Evolutionary conservation across 2,329 filamentous ascomycete species (phyloP).

Genomic region (Nectriaceae sp.): DNA sequence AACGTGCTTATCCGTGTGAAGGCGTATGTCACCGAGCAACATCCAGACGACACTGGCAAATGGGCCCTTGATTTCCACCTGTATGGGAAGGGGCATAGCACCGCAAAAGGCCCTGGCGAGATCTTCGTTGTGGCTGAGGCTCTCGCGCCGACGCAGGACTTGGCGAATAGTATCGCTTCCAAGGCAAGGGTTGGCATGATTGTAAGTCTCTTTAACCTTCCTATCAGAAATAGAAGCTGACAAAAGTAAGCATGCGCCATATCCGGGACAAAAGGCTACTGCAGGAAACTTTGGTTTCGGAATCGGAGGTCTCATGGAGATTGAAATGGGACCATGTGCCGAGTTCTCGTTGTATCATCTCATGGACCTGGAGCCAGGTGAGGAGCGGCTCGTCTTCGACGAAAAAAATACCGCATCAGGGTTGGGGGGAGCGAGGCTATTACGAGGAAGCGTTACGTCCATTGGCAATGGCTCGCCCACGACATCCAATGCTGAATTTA

Average conservation of each 20-base stretch:
- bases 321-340: slow-evolving; percentile 35
- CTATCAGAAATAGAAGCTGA: too few species aligned
- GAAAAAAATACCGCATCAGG: too few species aligned
- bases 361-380: too few species aligned
- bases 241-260: slow-evolving; percentile 49
- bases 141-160: slow-evolving; percentile 42
- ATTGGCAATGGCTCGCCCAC: too few species aligned
- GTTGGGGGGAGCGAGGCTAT: too few species aligned
- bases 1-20: slow-evolving; percentile 32
- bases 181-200: slow-evolving; percentile 42
- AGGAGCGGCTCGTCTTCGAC: too few species aligned
- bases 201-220: too few species aligned
- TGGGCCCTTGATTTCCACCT: slow-evolving; percentile 46
- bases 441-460: too few species aligned
- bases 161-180: slow-evolving; percentile 44
- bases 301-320: slow-evolving; percentile 21
- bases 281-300: slow-evolving; percentile 50
- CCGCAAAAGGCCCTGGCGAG: slow-evolving; percentile 35
- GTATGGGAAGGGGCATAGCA: slow-evolving; percentile 44
- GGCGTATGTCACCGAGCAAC: slow-evolving; percentile 18
- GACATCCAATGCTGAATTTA: too few species aligned
- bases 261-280: slow-evolving; percentile 50
- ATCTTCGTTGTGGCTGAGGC: slow-evolving; percentile 49
- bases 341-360: slow-evolving; percentile 51
- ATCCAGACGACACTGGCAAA: slow-evolving; percentile 20